These are phyloP conservation scores for Tothia fuscella DNA, from an alignment of 2,329 filamentous ascomycete species.

Conservation along the genomic window DNA sequence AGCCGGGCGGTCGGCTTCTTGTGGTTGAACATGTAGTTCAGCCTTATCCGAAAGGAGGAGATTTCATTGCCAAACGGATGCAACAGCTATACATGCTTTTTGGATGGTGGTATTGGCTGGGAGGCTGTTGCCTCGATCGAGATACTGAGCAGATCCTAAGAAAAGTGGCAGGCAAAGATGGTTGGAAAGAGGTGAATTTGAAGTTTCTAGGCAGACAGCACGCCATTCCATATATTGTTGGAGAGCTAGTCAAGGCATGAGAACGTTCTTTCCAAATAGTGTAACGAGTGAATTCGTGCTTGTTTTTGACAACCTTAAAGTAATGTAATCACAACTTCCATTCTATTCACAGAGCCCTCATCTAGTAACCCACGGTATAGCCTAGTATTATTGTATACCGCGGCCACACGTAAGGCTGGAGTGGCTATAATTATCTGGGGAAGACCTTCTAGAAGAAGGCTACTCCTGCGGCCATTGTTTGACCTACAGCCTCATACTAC, in stretches of 20 bases:
- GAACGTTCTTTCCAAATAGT: no score
- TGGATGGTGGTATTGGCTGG: conserved; percentile 39
- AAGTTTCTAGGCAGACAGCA: conserved; percentile 23
- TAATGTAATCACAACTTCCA: no score
- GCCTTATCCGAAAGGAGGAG: conserved; percentile 36
- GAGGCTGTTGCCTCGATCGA: conserved; percentile 38
- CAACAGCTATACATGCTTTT: conserved; percentile 35
- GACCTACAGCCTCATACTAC: no score
- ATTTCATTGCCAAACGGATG: conserved; percentile 31
- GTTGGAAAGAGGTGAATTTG: conserved; percentile 39
- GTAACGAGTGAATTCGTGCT: no score
- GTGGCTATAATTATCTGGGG: no score
- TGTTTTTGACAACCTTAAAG: no score
- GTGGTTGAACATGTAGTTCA: conserved; percentile 45
- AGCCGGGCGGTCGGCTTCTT: conserved; percentile 43
- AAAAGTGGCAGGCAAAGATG: conserved; percentile 24
- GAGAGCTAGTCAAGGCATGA: conserved; percentile 13
- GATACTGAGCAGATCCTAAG: conserved; percentile 34
- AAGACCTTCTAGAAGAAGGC: no score
- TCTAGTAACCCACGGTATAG: no score
- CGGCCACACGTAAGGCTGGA: no score
- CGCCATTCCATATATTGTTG: conserved; percentile 25
- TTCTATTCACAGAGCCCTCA: no score
- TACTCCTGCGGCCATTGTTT: no score
- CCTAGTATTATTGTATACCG: no score